Evolutionary conservation across 768 basidiomycete genomes (phyloP), one percentile per base, ranked within the genome.

Genomic region (Mycena pura): DNA sequence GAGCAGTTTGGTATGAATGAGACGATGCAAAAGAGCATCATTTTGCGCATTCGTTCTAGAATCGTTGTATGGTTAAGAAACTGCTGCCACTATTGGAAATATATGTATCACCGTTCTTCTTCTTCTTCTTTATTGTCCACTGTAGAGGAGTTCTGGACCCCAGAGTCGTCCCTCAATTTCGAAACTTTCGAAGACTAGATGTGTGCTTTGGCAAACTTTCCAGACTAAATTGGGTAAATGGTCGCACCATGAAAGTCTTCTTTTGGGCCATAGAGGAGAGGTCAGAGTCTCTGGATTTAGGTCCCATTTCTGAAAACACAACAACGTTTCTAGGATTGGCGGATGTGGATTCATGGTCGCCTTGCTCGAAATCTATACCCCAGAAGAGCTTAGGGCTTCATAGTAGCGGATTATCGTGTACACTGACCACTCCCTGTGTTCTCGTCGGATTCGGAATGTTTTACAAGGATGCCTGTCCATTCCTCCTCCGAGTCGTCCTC

Each of bases 1-100:
- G 6, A 95, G 77, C 5, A 95, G 76, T 63, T 88, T 82, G 0
- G 92, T 93, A 70, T 95, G 93, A 15, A 95, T 83, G 6, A 95
- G 78, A 50, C 85, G 87, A 71, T 93, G 91, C 14, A 95, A 82
- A 24, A 90, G 73, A 1, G 86, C 88, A 69, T 95, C 93, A 52
- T 95, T 94, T 64, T 90, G 86, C 10, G 79, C 75, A 71, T 92
- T 91, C 19, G 89, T 84, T 47, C 93, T 95, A 15, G 27, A 3
- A 60, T 36, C 14, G n/a, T n/a, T n/a, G n/a, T n/a, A n/a, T n/a
- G n/a, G n/a, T n/a, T 49, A n/a, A 58, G 39, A 52, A 48, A 45
- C 25, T 14, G 46, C n/a, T 25, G 25, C 25, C 39, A 28, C 34
- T 24, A 22, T 29, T 10, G 50, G 60, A 38, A 29, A 40, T 21